Percentiles rank a stretch among this genome's conserved stretches.
Conservation (phyloP, 495 filamentous ascomycete species). For the Choiromyces venosus region DNA sequence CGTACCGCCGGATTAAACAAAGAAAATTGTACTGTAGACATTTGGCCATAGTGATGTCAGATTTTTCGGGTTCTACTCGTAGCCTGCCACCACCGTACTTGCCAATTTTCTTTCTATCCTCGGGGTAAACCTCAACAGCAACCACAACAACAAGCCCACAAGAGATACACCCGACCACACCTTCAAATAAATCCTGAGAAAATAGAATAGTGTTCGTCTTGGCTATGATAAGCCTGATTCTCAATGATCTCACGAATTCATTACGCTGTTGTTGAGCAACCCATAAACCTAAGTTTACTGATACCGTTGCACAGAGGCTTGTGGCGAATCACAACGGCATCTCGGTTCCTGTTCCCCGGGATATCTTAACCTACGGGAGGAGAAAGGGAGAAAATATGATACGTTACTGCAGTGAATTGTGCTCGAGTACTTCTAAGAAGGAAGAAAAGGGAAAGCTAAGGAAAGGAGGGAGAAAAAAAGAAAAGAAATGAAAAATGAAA, state of each 20-base stretch:
- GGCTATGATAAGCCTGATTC: too few relatives aligned
- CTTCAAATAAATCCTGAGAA: too few relatives aligned
- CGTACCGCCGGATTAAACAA: not conserved
- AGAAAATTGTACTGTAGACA: not conserved
- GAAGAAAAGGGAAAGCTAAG: not conserved
- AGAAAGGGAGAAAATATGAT: not conserved
- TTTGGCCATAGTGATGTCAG: slow-evolving; percentile 1
- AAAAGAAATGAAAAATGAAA: not conserved
- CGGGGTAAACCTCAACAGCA: too few relatives aligned
- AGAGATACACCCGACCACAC: too few relatives aligned
- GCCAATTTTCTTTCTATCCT: too few relatives aligned
- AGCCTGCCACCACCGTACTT: not conserved
- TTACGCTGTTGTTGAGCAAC: too few relatives aligned
- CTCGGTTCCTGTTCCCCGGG: not conserved
- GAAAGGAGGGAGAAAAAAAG: not conserved
- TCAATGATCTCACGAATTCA: too few relatives aligned
- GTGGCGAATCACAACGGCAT: not conserved
- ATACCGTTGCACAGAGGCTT: not conserved
- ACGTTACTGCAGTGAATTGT: not conserved
- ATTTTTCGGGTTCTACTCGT: not conserved
- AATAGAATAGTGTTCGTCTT: too few relatives aligned
- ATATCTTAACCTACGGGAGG: not conserved
- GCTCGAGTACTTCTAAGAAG: too few relatives aligned
- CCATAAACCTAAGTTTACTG: too few relatives aligned
- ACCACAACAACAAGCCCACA: too few relatives aligned